Percentiles rank a stretch among this genome's conserved stretches.
Evolutionary conservation across 2,329 filamentous ascomycete species (phyloP).

Genomic region (Epichloe amarillans): DNA sequence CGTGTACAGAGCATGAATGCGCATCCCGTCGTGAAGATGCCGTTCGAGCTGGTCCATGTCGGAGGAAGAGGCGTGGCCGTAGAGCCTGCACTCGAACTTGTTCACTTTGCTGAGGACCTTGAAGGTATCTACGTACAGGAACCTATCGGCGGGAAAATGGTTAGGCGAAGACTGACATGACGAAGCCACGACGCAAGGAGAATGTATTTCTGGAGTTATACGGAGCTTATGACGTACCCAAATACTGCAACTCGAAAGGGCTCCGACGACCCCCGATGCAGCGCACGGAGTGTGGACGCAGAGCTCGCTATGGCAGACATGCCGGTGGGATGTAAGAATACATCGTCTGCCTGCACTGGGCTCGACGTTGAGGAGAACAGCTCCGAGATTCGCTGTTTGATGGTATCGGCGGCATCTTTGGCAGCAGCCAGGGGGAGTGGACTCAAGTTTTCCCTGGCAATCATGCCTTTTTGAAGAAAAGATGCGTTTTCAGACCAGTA

Average conservation of each 20-base stretch:
- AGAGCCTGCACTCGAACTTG: slow-evolving; percentile 25
- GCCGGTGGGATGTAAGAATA: slow-evolving; percentile 36
- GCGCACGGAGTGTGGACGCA: slow-evolving; percentile 6
- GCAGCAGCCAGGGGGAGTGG: slow-evolving; percentile 5
- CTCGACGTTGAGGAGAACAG: slow-evolving; percentile 9
- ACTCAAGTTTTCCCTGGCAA: background rate
- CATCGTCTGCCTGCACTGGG: slow-evolving; percentile 17
- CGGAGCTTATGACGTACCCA: slow-evolving; percentile 10
- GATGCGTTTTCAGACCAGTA: slow-evolving; percentile 13
- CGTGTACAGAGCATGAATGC: slow-evolving; percentile 30
- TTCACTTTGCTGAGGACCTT: slow-evolving; percentile 16
- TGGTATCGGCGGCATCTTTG: slow-evolving; percentile 1
- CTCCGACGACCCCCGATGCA: background rate
- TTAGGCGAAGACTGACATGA: background rate
- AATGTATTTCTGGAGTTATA: too few species aligned
- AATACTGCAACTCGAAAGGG: slow-evolving; percentile 14
- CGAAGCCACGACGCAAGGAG: too few species aligned
- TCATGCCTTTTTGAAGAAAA: slow-evolving; percentile 5
- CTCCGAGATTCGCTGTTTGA: slow-evolving; percentile 11
- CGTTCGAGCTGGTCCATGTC: slow-evolving; percentile 27
- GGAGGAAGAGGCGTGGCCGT: slow-evolving; percentile 24
- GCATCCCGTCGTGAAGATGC: slow-evolving; percentile 22
- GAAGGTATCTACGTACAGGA: slow-evolving; percentile 18
- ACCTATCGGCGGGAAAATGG: slow-evolving; percentile 8
- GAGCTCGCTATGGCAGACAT: slow-evolving; percentile 34